These are phyloP conservation scores for Pyrus betulifolia DNA, from an alignment of 306 rosid genomes.

Conservation along the genomic window DNA sequence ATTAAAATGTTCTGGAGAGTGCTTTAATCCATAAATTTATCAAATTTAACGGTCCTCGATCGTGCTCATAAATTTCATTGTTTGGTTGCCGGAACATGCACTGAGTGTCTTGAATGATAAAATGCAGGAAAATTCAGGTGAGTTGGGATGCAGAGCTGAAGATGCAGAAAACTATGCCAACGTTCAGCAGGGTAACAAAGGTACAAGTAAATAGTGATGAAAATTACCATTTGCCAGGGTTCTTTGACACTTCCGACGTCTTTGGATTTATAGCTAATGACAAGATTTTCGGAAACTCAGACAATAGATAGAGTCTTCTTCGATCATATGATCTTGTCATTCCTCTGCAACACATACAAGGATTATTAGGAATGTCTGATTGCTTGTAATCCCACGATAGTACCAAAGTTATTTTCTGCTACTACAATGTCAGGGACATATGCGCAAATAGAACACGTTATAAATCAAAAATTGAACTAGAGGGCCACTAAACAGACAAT, in stretches of 20 bases:
- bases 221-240: not conserved
- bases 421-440: no score
- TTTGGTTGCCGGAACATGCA: not conserved
- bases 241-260: not conserved
- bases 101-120: slow-evolving; percentile 1
- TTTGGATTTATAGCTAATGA: not conserved
- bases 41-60: not conserved
- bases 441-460: no score
- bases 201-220: slow-evolving; percentile 9
- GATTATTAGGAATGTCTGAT: no score
- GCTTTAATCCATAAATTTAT: not conserved
- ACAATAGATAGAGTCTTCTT: no score
- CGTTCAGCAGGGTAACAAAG: slow-evolving; percentile 10
- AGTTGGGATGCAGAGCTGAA: not conserved
- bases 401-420: no score
- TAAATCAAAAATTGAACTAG: no score
- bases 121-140: slow-evolving; percentile 3
- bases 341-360: no score
- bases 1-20: not conserved
- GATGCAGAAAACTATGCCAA: not conserved
- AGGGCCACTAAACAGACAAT: no score
- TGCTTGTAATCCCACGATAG: no score
- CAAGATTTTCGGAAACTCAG: not conserved
- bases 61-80: not conserved
- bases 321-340: not conserved